Conservation (phyloP, 2,329 filamentous ascomycete genomes). For the Talaromyces sp. region DNA sequence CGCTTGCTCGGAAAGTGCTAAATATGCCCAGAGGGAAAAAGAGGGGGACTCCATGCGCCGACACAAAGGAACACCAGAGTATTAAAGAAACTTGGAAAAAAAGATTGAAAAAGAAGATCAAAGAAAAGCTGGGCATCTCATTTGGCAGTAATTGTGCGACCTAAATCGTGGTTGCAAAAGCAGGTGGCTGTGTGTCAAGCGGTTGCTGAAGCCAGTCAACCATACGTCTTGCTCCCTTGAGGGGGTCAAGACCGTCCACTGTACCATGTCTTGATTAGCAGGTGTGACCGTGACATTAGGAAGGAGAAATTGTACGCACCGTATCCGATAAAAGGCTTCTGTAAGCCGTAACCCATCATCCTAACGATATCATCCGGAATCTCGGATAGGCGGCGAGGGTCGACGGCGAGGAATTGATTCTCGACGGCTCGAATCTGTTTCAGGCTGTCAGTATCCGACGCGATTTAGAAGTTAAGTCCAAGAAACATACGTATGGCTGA, state of each 20-base stretch:
- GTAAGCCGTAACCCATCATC: slow-evolving; percentile 36
- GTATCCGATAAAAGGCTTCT: slow-evolving; percentile 33
- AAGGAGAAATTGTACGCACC: slow-evolving; percentile 19
- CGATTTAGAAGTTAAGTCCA: no score
- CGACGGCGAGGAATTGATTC: slow-evolving; percentile 33
- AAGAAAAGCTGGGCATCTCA: background rate
- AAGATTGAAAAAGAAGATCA: background rate
- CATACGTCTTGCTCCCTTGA: slow-evolving; percentile 28
- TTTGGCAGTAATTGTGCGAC: background rate
- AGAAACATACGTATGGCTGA: slow-evolving; percentile 33
- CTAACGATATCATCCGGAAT: slow-evolving; percentile 31
- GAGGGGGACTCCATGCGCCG: background rate
- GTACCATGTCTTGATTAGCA: background rate
- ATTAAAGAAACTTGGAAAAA: background rate
- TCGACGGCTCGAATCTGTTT: slow-evolving; percentile 32
- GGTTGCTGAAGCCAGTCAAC: slow-evolving; percentile 29
- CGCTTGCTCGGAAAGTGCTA: background rate
- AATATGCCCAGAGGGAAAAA: background rate
- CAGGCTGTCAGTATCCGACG: background rate
- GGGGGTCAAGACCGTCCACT: slow-evolving; percentile 30
- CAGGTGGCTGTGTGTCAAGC: slow-evolving; percentile 27
- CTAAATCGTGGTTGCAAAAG: slow-evolving; percentile 21
- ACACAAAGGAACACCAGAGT: background rate
- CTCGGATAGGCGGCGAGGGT: slow-evolving; percentile 29
- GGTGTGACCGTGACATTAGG: background rate